Conservation (phyloP, 805 yeast species). For the Cyberlindnera euphorbiiphila region DNA sequence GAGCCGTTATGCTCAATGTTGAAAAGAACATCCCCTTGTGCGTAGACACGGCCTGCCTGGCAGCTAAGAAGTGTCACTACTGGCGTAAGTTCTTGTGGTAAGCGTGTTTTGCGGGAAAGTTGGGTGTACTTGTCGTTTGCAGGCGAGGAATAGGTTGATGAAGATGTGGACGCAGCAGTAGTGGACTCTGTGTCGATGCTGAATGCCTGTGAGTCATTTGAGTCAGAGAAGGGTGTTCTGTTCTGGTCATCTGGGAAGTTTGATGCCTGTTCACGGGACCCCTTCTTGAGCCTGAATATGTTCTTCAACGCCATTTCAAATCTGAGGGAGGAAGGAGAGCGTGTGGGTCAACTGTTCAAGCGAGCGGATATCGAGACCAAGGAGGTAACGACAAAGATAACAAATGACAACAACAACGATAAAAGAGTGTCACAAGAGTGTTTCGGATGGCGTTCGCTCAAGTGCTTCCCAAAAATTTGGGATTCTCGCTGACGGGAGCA, state of each 20-base stretch:
- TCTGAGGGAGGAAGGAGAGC: too few relatives aligned
- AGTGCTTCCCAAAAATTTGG: too few relatives aligned
- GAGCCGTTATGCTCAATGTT: conserved; percentile 14
- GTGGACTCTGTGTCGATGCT: not conserved
- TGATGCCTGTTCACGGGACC: too few relatives aligned
- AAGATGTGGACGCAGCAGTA: not conserved
- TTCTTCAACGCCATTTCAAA: conserved; percentile 11
- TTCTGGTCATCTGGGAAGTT: too few relatives aligned
- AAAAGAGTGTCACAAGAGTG: too few relatives aligned
- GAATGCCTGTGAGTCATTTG: conserved; percentile 1
- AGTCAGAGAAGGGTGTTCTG: too few relatives aligned
- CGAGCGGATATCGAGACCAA: too few relatives aligned
- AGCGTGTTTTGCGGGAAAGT: conserved; percentile 16
- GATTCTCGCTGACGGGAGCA: too few relatives aligned
- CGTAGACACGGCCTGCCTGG: conserved; percentile 63
- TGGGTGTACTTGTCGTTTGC: conserved; percentile 14
- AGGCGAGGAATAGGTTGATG: conserved; percentile 3
- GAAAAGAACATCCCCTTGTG: conserved; percentile 42
- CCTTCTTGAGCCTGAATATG: conserved; percentile 14
- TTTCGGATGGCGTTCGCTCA: too few relatives aligned
- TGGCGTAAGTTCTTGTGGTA: conserved; percentile 67
- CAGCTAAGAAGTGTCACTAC: conserved; percentile 65
- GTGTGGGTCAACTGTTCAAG: too few relatives aligned
- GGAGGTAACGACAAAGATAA: too few relatives aligned
- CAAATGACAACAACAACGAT: too few relatives aligned